phyloP scores from a whole-genome alignment of 257 asterid genomes.

The Knoxia roxburghii region DNA sequence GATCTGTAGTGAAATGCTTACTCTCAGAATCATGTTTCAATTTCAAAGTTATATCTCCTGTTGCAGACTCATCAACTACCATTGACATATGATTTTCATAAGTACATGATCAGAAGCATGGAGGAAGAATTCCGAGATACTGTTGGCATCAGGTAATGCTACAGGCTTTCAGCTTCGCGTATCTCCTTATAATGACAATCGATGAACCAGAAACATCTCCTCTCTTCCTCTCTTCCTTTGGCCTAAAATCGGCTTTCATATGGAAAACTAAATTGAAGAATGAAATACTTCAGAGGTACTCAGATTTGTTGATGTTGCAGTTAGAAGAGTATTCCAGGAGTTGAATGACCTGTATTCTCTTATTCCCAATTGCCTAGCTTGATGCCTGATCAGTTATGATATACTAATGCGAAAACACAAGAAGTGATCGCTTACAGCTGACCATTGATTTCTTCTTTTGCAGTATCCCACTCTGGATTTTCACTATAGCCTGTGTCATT shows the following conservation, averaged over 20 bases:
- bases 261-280: neutral
- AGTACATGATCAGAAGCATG: constrained; percentile 94
- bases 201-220: neutral
- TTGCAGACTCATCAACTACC: constrained; percentile 89
- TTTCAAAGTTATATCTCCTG: constrained; percentile 6
- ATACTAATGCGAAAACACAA: neutral
- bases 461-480: constrained; percentile 52
- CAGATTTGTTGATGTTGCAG: neutral
- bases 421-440: neutral
- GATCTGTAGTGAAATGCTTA: neutral
- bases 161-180: neutral
- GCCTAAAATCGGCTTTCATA: too few species aligned
- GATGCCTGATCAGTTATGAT: neutral
- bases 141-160: constrained; percentile 80
- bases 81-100: constrained; percentile 80
- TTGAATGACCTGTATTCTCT: neutral
- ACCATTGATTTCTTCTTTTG: constrained; percentile 12
- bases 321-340: neutral
- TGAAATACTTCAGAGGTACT: neutral
- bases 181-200: neutral
- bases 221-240: neutral
- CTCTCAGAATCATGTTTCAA: neutral
- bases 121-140: constrained; percentile 96
- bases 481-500: constrained; percentile 34
- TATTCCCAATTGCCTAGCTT: neutral